A percentile compares a stretch with the other conserved stretches of the same genome.
phyloP scores from a whole-genome alignment of 345 rosid species.

The Laguncularia racemosa region DNA sequence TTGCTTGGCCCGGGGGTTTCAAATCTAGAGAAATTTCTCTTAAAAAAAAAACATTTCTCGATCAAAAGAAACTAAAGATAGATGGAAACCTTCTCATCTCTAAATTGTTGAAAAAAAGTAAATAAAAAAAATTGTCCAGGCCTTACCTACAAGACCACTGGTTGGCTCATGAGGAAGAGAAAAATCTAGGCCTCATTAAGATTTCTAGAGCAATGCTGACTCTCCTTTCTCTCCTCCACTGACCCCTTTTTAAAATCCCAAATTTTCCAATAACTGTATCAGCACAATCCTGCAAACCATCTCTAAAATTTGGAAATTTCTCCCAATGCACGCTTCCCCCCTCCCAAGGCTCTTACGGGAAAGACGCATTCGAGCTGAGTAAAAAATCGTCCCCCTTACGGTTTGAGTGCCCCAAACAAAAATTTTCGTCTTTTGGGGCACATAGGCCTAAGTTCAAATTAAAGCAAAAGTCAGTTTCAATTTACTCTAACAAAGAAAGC shows the following conservation, averaged over 20 bases:
- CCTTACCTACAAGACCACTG: constrained; percentile 85
- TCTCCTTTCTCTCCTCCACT: constrained; percentile 92
- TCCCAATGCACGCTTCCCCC: constrained; percentile 70
- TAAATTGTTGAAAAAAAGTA: no score
- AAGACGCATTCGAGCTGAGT: constrained; percentile 85
- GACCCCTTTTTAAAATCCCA: constrained; percentile 92
- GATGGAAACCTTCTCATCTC: no score
- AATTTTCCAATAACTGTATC: constrained; percentile 88
- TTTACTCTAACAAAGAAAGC: no score
- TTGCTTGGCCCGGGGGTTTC: no score
- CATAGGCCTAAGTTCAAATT: constrained; percentile 52
- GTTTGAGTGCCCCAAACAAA: constrained; percentile 89
- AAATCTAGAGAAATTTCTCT: no score
- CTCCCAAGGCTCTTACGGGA: constrained; percentile 73
- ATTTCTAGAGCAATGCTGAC: constrained; percentile 96
- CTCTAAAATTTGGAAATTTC: constrained; percentile 81
- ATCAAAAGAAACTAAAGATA: no score
- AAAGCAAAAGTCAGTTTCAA: neutral
- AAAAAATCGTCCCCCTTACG: constrained; percentile 82
- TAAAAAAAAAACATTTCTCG: no score
- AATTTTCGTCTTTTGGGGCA: constrained; percentile 96
- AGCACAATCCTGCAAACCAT: constrained; percentile 96
- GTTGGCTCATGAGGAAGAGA: constrained; percentile 95
- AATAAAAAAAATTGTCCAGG: no score
- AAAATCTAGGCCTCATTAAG: constrained; percentile 85